These are phyloP conservation scores for Saussurea involucrata DNA, from an alignment of 129 eudicot genomes.

Conservation along the genomic window DNA sequence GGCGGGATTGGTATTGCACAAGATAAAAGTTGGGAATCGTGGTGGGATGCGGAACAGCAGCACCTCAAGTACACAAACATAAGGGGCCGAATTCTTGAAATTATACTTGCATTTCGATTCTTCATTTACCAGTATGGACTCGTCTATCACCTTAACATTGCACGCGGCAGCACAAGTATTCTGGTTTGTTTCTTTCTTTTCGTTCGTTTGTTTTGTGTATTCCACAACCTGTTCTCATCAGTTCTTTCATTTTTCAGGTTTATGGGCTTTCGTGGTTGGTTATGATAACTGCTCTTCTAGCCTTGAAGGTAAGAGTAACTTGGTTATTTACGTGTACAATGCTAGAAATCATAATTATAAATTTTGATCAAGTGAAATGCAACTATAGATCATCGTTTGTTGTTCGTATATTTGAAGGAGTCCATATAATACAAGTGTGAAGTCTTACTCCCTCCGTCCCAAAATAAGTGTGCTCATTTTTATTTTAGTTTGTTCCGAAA, in stretches of 20 bases:
- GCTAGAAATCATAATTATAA: slow-evolving; percentile 11
- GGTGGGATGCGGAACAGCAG: slow-evolving; percentile 96
- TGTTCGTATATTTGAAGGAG: neutral
- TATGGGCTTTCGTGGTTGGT: slow-evolving; percentile 95
- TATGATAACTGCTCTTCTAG: slow-evolving; percentile 61
- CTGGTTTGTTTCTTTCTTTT: slow-evolving; percentile 41
- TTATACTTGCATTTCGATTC: slow-evolving; percentile 77
- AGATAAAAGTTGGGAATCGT: slow-evolving; percentile 95
- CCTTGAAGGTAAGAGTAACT: slow-evolving; percentile 63
- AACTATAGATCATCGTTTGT: neutral
- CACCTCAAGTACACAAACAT: slow-evolving; percentile 65
- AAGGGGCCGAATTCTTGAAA: slow-evolving; percentile 72
- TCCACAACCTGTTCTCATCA: neutral
- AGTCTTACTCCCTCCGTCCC: neutral
- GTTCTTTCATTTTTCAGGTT: slow-evolving; percentile 39
- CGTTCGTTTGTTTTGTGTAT: neutral
- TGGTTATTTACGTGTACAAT: slow-evolving; percentile 12
- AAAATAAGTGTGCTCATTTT: too few species aligned
- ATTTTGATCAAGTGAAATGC: neutral
- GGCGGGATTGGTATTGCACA: slow-evolving; percentile 81
- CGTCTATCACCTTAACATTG: slow-evolving; percentile 76
- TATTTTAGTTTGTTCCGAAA: neutral
- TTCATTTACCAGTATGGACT: slow-evolving; percentile 88
- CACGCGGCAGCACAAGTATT: slow-evolving; percentile 66
- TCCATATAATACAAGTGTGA: neutral